Evolutionary conservation across 176 grass and related monocot species (phyloP).

Genomic region (Saccharum officinarum): DNA sequence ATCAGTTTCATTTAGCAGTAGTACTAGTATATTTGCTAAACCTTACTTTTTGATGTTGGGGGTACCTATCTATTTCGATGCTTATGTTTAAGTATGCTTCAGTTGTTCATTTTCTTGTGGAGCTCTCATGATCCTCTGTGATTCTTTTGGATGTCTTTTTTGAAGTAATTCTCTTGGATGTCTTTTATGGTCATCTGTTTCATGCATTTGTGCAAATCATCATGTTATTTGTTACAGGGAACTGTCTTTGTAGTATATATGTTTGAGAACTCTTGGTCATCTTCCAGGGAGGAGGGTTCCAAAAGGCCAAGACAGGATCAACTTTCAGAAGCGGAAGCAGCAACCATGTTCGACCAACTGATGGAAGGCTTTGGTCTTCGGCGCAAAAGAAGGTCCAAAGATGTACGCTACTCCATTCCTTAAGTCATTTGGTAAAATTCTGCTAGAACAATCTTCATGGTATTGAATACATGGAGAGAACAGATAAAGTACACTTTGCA

Average conservation of each 20-base stretch:
- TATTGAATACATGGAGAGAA: neutral
- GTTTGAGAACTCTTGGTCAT: constrained; percentile 10
- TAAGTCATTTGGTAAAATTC: neutral
- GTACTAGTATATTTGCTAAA: neutral
- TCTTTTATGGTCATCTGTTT: neutral
- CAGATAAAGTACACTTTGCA: neutral
- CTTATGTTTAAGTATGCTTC: neutral
- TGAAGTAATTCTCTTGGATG: no score
- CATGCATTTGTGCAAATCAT: neutral
- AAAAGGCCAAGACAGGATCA: constrained; percentile 61
- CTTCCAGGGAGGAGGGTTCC: constrained; percentile 44
- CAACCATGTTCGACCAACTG: constrained; percentile 73
- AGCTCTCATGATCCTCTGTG: no score
- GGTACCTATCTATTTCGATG: neutral
- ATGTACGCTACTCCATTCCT: constrained; percentile 30
- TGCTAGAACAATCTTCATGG: neutral
- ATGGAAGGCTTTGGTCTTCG: constrained; percentile 84
- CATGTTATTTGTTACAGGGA: neutral
- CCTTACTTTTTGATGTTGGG: neutral
- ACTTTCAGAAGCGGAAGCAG: constrained; percentile 63
- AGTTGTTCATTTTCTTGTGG: no score
- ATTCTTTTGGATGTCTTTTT: no score
- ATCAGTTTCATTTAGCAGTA: neutral
- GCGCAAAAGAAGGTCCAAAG: constrained; percentile 54
- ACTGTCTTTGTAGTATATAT: neutral